phyloP scores from a whole-genome alignment of 1,139 yeast genomes.

The Geotrichum australiense region DNA sequence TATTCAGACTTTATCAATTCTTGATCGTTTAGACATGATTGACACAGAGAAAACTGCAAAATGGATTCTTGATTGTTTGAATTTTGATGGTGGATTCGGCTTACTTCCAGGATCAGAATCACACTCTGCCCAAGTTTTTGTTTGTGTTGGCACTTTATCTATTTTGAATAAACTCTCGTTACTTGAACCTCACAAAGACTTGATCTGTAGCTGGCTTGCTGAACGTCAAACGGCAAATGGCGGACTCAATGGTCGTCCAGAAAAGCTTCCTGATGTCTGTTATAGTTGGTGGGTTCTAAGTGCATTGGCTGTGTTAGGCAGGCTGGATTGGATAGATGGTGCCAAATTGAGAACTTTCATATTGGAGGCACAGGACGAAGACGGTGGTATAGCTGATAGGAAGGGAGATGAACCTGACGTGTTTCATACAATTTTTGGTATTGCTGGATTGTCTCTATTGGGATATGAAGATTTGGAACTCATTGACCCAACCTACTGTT shows the following conservation, averaged over 20 bases:
- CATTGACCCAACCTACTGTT: slow-evolving; percentile 82
- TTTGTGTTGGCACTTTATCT: slow-evolving; percentile 75
- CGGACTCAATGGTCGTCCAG: slow-evolving; percentile 95
- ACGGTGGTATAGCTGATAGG: slow-evolving; percentile 91
- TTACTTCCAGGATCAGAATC: slow-evolving; percentile 91
- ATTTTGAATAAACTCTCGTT: slow-evolving; percentile 50
- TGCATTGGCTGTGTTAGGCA: slow-evolving; percentile 60
- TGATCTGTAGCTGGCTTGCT: slow-evolving; percentile 70
- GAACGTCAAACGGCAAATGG: slow-evolving; percentile 89
- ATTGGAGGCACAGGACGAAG: slow-evolving; percentile 66
- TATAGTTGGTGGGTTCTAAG: slow-evolving; percentile 98
- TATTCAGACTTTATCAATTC: slow-evolving; percentile 59
- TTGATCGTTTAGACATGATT: slow-evolving; percentile 55
- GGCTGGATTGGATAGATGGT: slow-evolving; percentile 67
- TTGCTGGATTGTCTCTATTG: slow-evolving; percentile 76
- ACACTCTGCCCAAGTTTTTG: slow-evolving; percentile 88
- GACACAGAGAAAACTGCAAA: slow-evolving; percentile 58
- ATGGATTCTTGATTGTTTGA: slow-evolving; percentile 64
- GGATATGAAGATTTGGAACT: slow-evolving; percentile 49
- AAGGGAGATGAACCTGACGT: slow-evolving; percentile 90
- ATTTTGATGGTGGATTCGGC: slow-evolving; percentile 96
- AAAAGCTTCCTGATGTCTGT: slow-evolving; percentile 92
- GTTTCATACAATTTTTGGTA: slow-evolving; percentile 84
- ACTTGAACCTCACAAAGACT: slow-evolving; percentile 41
- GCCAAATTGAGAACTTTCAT: slow-evolving; percentile 58